Percentiles rank a stretch among this genome's conserved stretches.
Evolutionary conservation across 495 filamentous ascomycete species (phyloP).

Genomic region (Staphylotrichum longicolle): DNA sequence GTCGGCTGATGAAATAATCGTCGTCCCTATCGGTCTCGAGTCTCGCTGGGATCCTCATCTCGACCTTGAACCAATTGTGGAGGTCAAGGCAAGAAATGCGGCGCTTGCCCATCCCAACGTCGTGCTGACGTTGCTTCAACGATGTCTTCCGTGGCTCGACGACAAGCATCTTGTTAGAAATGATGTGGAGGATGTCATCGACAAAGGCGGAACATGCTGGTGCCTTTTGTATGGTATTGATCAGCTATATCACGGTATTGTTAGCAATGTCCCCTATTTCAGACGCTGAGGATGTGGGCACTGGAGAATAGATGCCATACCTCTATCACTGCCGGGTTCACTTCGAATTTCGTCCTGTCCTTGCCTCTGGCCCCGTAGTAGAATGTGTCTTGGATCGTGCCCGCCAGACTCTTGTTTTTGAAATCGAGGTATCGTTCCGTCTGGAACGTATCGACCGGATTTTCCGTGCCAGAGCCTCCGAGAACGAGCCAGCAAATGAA

Average conservation of each 20-base stretch:
- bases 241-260: background rate
- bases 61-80: no score
- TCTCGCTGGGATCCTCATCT: no score
- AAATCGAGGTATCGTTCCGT: background rate
- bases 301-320: background rate
- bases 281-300: no score
- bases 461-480: background rate
- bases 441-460: background rate
- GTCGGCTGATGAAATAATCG: background rate
- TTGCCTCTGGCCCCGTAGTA: background rate
- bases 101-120: background rate
- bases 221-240: background rate
- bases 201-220: conserved; percentile 1
- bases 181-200: background rate
- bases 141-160: background rate
- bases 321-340: background rate
- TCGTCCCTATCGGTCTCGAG: no score
- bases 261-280: no score
- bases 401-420: background rate
- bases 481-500: background rate
- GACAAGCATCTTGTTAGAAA: background rate
- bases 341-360: background rate
- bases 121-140: background rate
- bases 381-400: background rate
- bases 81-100: background rate